These are phyloP conservation scores for Hyphodiscus sp. DNA, from an alignment of 2,329 filamentous ascomycete species.

Conservation along the genomic window DNA sequence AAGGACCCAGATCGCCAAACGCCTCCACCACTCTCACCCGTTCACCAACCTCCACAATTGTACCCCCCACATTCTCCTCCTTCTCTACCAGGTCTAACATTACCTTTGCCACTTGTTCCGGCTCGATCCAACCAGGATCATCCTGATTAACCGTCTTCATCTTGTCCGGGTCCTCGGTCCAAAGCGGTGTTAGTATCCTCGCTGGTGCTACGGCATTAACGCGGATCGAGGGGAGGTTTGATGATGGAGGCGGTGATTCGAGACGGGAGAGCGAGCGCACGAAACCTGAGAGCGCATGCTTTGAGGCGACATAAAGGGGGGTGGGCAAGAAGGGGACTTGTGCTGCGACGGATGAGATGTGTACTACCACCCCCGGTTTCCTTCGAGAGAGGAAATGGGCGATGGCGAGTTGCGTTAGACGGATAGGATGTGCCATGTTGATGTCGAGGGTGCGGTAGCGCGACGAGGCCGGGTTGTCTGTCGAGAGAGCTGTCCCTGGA, in stretches of 20 bases:
- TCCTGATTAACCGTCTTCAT: constrained; percentile 28
- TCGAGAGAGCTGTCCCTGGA: constrained; percentile 36
- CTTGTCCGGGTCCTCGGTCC: constrained; percentile 40
- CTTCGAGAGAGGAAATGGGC: constrained; percentile 37
- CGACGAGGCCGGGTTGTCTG: constrained; percentile 33
- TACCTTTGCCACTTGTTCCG: constrained; percentile 36
- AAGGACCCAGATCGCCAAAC: constrained; percentile 35
- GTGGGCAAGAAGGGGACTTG: constrained; percentile 33
- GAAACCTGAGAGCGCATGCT: constrained; percentile 42
- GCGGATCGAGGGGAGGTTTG: constrained; percentile 29
- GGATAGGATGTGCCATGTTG: constrained; percentile 46
- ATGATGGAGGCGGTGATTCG: constrained; percentile 24
- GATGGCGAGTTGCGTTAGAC: constrained; percentile 43
- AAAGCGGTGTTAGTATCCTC: constrained; percentile 36
- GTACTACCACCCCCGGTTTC: constrained; percentile 32
- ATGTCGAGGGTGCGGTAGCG: constrained; percentile 42
- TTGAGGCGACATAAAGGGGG: constrained; percentile 42
- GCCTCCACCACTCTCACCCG: constrained; percentile 30
- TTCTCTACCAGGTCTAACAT: constrained; percentile 38
- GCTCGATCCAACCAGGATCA: constrained; percentile 33
- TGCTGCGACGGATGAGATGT: constrained; percentile 42
- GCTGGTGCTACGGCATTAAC: constrained; percentile 41
- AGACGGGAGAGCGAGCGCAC: constrained; percentile 36
- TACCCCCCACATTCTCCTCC: constrained; percentile 32
- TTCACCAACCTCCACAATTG: constrained; percentile 36